Evolutionary conservation across 495 filamentous ascomycete genomes (phyloP).

Genomic region (Penicillium lagena): DNA sequence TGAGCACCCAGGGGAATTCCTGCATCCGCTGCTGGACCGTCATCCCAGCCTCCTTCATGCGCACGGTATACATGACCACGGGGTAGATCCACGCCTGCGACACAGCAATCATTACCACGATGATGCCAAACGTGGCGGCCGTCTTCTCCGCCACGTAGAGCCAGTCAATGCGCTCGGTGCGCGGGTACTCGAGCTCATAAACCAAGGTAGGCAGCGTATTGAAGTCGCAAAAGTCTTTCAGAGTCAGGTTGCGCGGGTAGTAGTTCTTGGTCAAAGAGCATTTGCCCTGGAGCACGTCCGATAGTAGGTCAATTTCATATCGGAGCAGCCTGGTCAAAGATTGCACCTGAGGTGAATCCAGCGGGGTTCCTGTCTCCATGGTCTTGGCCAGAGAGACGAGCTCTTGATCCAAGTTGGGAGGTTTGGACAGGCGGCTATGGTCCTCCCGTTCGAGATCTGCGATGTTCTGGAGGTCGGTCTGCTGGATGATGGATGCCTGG

Average conservation of each 20-base stretch:
- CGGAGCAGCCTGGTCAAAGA: constrained; percentile 53
- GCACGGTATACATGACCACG: constrained; percentile 56
- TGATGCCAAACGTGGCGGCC: constrained; percentile 58
- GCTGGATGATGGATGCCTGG: background rate
- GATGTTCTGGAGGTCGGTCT: background rate
- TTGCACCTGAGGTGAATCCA: constrained; percentile 52
- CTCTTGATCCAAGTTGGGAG: no score
- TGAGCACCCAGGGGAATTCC: constrained; percentile 63
- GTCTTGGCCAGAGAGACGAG: constrained; percentile 46
- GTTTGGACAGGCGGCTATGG: no score
- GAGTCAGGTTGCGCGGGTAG: constrained; percentile 64
- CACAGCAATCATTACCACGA: constrained; percentile 38
- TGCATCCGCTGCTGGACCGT: constrained; percentile 50
- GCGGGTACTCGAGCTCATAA: constrained; percentile 72
- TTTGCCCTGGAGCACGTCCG: constrained; percentile 57
- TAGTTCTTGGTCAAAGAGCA: constrained; percentile 22
- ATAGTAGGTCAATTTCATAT: constrained; percentile 55
- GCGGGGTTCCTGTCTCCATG: constrained; percentile 47
- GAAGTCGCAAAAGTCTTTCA: constrained; percentile 62
- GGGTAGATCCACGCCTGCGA: constrained; percentile 53
- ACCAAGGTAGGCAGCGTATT: constrained; percentile 67
- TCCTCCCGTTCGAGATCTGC: background rate
- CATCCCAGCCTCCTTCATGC: constrained; percentile 57
- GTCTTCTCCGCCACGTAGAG: constrained; percentile 64
- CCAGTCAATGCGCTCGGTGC: constrained; percentile 62